A percentile compares a stretch with the other conserved stretches of the same genome.
phyloP scores from a whole-genome alignment of 75 land plant species.

The Gnetum montanum region DNA sequence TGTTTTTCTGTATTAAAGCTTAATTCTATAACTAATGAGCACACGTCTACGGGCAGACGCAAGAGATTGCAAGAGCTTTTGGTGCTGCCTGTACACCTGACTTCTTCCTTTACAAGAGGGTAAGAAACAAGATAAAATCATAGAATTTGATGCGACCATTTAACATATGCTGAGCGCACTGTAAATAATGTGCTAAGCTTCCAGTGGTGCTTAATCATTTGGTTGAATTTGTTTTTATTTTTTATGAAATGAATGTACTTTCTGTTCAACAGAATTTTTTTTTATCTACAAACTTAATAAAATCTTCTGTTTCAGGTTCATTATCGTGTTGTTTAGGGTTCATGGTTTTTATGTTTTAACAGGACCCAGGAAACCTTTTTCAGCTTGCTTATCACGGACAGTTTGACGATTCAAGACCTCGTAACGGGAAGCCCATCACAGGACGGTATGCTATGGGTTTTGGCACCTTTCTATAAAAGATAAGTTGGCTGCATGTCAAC shows the following conservation, averaged over 20 bases:
- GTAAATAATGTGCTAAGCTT: too few species aligned
- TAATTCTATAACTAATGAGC: too few species aligned
- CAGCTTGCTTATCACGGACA: slow-evolving; percentile 92
- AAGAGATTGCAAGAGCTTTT: slow-evolving; percentile 88
- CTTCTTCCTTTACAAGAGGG: slow-evolving; percentile 86
- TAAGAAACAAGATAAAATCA: slow-evolving; percentile 6
- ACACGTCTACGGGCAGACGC: too few species aligned
- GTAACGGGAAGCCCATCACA: slow-evolving; percentile 61
- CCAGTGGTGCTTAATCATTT: too few species aligned
- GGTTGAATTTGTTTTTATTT: too few species aligned
- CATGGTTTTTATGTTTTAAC: slow-evolving; percentile 1
- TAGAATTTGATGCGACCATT: too few species aligned
- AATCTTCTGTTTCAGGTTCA: too few species aligned
- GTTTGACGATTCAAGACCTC: slow-evolving; percentile 89
- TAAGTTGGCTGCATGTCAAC: neutral
- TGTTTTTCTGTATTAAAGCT: too few species aligned
- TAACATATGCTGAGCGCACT: too few species aligned
- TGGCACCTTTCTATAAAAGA: neutral
- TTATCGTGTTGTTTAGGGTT: neutral
- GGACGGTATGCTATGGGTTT: slow-evolving; percentile 52
- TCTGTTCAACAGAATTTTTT: too few species aligned
- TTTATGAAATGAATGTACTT: too few species aligned
- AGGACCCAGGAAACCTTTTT: slow-evolving; percentile 87
- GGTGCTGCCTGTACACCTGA: slow-evolving; percentile 97
- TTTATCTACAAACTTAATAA: too few species aligned